phyloP scores from a whole-genome alignment of 1,139 yeast species.

The Wickerhamiella infanticola region DNA sequence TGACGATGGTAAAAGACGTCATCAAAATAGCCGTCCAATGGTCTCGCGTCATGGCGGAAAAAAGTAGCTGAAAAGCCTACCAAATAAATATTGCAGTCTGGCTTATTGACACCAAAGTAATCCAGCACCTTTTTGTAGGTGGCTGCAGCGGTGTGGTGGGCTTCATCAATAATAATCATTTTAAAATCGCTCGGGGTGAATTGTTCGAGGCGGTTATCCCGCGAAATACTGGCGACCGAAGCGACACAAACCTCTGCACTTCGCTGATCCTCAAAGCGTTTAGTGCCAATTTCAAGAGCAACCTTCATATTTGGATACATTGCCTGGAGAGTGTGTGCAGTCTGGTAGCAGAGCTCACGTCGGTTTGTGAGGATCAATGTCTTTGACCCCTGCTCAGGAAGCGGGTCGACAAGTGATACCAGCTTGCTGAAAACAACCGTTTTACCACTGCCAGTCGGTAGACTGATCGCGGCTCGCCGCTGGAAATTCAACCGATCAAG shows the following conservation, averaged over 20 bases:
- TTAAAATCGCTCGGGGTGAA: slow-evolving; percentile 48
- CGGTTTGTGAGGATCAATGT: slow-evolving; percentile 68
- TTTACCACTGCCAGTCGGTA: slow-evolving; percentile 95
- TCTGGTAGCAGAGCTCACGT: slow-evolving; percentile 63
- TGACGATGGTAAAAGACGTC: slow-evolving; percentile 59
- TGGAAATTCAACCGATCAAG: slow-evolving; percentile 35
- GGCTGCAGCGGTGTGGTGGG: slow-evolving; percentile 77
- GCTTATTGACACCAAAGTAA: slow-evolving; percentile 36
- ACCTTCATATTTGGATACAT: slow-evolving; percentile 40
- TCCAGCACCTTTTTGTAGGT: slow-evolving; percentile 46
- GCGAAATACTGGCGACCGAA: slow-evolving; percentile 52
- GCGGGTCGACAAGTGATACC: slow-evolving; percentile 34
- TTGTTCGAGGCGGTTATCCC: slow-evolving; percentile 33
- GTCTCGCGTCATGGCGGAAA: slow-evolving; percentile 47
- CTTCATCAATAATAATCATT: slow-evolving; percentile 74
- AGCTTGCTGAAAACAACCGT: slow-evolving; percentile 73
- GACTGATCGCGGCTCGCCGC: slow-evolving; percentile 58
- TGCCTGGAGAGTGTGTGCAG: slow-evolving; percentile 34
- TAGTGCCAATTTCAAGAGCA: slow-evolving; percentile 59
- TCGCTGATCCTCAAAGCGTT: slow-evolving; percentile 23
- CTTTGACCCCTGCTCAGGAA: slow-evolving; percentile 30
- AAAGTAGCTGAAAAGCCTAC: slow-evolving; percentile 85
- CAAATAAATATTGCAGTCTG: slow-evolving; percentile 35
- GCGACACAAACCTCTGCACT: slow-evolving; percentile 58
- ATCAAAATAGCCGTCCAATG: slow-evolving; percentile 49